phyloP scores from a whole-genome alignment of 177 flowering plant species.

The Vitis hybrid region DNA sequence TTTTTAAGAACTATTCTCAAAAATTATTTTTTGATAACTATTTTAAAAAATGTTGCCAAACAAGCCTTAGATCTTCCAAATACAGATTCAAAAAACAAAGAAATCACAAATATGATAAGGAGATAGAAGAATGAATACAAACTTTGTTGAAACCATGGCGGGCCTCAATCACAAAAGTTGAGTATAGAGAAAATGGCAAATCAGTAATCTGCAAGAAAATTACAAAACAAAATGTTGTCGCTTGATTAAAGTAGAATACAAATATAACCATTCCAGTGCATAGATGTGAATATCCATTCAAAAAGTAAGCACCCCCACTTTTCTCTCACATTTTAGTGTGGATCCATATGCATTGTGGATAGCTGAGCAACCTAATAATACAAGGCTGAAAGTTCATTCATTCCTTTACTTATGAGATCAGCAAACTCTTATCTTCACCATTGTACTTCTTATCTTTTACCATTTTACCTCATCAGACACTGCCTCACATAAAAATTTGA shows the following conservation, averaged over 20 bases:
- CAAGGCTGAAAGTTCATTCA: too few species aligned
- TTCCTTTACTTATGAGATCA: too few species aligned
- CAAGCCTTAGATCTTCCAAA: not conserved
- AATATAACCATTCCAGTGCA: not conserved
- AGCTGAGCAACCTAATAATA: too few species aligned
- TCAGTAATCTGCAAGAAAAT: slow-evolving; percentile 76
- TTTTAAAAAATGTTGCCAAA: not conserved
- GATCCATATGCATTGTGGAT: too few species aligned
- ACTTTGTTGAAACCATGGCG: slow-evolving; percentile 99
- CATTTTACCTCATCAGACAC: too few species aligned
- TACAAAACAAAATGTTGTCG: slow-evolving; percentile 3
- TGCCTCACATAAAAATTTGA: too few species aligned
- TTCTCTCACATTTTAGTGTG: too few species aligned
- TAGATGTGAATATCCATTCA: not conserved
- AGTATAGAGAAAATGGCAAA: slow-evolving; percentile 92
- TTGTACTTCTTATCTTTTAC: too few species aligned
- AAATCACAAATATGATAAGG: not conserved
- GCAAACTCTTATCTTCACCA: too few species aligned
- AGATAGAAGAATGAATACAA: slow-evolving; percentile 17
- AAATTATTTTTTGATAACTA: too few species aligned
- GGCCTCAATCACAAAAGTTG: slow-evolving; percentile 95
- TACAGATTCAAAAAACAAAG: not conserved
- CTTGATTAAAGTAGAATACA: not conserved
- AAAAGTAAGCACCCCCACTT: too few species aligned
- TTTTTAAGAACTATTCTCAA: too few species aligned